phyloP scores from a whole-genome alignment of 768 basidiomycete species.

The Boletus insuetus region DNA sequence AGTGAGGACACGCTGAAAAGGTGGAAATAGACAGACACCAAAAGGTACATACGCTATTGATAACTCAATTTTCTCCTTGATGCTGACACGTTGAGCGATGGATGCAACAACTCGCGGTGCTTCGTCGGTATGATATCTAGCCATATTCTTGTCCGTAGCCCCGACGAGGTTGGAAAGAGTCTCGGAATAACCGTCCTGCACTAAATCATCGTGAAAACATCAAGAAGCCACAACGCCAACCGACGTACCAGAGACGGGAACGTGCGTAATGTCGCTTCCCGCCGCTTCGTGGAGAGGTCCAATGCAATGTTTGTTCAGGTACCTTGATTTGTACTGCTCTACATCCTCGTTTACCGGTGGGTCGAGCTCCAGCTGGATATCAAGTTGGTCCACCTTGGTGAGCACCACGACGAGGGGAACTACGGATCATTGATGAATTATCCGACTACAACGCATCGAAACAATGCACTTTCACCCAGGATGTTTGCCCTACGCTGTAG shows the following conservation, averaged over 20 bases:
- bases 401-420: constrained; percentile 16
- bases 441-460: not conserved
- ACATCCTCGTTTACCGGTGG: not conserved
- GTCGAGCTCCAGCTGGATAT: constrained; percentile 1
- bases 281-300: not conserved
- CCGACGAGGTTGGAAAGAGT: constrained; percentile 2
- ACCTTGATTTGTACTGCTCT: not conserved
- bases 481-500: constrained; percentile 1
- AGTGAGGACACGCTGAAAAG: not conserved
- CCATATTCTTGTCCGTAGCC: constrained; percentile 6
- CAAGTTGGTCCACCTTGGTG: constrained; percentile 13
- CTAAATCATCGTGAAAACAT: constrained; percentile 1
- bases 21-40: not conserved
- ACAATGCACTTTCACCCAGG: constrained; percentile 3
- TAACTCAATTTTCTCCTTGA: constrained; percentile 14
- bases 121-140: constrained; percentile 3
- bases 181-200: not conserved
- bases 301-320: not conserved
- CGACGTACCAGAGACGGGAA: constrained; percentile 11
- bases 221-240: not conserved
- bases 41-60: constrained; percentile 6
- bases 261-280: not conserved
- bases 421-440: not conserved
- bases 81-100: constrained; percentile 15
- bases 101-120: constrained; percentile 7